Evolutionary conservation across 352 stramenopile species (phyloP), one percentile per base, ranked within the genome.

Genomic region (Globisporangium mamillatum): DNA sequence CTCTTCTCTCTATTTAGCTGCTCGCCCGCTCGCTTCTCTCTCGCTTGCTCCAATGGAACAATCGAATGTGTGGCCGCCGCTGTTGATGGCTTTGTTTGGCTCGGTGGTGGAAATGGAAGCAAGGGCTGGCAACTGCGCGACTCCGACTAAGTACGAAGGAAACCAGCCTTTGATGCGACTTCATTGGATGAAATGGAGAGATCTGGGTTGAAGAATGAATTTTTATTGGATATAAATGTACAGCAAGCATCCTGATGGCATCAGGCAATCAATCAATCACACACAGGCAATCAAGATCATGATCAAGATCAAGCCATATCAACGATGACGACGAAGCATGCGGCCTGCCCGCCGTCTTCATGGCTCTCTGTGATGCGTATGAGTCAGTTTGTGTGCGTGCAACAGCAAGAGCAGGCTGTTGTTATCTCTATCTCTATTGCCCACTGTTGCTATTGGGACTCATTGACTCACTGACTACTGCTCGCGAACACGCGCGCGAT

Each of bases 401-500:
- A 60, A 4, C 16, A 25, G 54, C 27, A 20, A 20, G 27, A 32
- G 6, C 25, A 36, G 54, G 4, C 14, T 16, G 6, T n/a, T 38
- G 27, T 20, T 32, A 25, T 12, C 54, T 60, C 27, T 60, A 60
- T 44, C 16, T 56, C 55, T 63, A 64, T 62, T 24, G 56, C 36
- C 8, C 53, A 44, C 53, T 59, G 60, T 44, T 58, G 57, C 36
- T 63, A 25, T 63, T 60, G 1, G 57, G 3, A 18, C 44, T 34
- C 63, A 57, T 22, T 46, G 24, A 22, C 2, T 36, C 36, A n/a
- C 32, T 68, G 20, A 20, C 27, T 58, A 54, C 54, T 65, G 25
- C 53, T 67, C 0, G 27, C 46, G 32, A 68, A 78, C 27, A 72
- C 75, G 14, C 59, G 38, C 20, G 82, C 82, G 63, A 93, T 90